Evolutionary conservation across 768 basidiomycete species (phyloP), one percentile per base, ranked within the genome.

Genomic region (Pholiota molesta): DNA sequence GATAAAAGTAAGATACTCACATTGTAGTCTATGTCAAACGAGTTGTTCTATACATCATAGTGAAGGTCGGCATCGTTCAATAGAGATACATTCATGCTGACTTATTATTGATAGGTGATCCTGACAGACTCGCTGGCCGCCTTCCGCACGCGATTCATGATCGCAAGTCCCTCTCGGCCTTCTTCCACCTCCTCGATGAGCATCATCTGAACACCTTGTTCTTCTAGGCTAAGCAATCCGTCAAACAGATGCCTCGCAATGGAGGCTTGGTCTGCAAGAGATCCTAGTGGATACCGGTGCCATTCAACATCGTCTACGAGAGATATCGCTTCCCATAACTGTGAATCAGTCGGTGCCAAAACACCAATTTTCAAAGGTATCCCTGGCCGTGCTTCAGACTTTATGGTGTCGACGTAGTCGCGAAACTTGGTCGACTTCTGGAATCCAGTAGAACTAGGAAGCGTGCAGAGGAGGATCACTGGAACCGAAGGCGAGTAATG

Each of bases 401-500:
- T 55, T 42, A 89, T 70, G 6, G 82, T 80, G n/a, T 71, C 66
- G 26, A 89, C 71, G 39, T 85, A 81, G 3, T 75, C 59, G 4
- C 69, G 67, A 14, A 76, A 63, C 1, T 77, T 68, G 13, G 73
- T 68, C 3, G 77, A 57, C 7, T 71, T 54, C n/a, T 66, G 62
- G 21, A 75, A 77, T 6, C 57, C 21, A 7, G 84, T 81, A 26
- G 82, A 80, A 45, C 69, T 62, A n/a, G 82, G 75, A 5, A 75
- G 66, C 3, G 86, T 85, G 63, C 83, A 81, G 40, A 95, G 77
- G 6, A 99, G 83, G 21, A 84, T 85, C 31, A 98, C 92, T 2
- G 95, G 94, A 4, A 95, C 88, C 1, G 89, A 79, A 2, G 97
- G 97, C 23, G 96, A 91, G 73, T 99, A 99, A 76, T 99, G 97